Base-by-base conservation (phyloP, 1,284 basidiomycete species). In the Microbotryum scabiosae region DNA sequence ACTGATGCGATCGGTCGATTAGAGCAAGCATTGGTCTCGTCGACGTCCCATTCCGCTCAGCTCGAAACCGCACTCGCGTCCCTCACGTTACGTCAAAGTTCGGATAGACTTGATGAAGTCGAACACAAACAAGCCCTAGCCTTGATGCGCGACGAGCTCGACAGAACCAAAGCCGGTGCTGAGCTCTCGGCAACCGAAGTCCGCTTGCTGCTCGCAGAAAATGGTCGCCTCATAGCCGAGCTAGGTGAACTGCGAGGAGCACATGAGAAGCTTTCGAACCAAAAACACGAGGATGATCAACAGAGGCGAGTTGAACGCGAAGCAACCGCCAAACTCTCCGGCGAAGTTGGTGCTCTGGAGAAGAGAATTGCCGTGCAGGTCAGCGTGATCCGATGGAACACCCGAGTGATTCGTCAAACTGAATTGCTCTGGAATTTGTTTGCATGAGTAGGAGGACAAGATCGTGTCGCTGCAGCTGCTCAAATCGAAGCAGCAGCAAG, bases 361-460 rank as follows among this genome's bases (percentile, higher is more conserved):
- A 63, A 63, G 57, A 21, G 61, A 23, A 10, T 63, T 3, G 23
- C 54, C 1, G 20, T 26, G 5, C 61, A 63, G 54, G 61, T 59
- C 10, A 25, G 28, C n/a, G n/a, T n/a, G n/a, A n/a, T n/a, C n/a
- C n/a, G n/a, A n/a, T n/a, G n/a, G n/a, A n/a, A n/a, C n/a, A n/a
- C n/a, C n/a, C n/a, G n/a, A n/a, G n/a, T n/a, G 18, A 21, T 45
- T 20, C 5, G 20, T 16, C 16, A 21, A 2, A 10, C 16, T 6
- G 3, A 18, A 10, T 18, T 3, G 5, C 21, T 6, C 44, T 44
- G 47, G 48, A 16, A 1, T 2, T 3, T 7, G 4, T 10, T 20
- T 12, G 0, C 20, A 8, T 25, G 8, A n/a, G 21, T 44, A 63
- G 61, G 61, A 63, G 41, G 61, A 60, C 1, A 56, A 56, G 7